Evolutionary conservation across 495 filamentous ascomycete genomes (phyloP).

Genomic region (Talaromyces ruber): DNA sequence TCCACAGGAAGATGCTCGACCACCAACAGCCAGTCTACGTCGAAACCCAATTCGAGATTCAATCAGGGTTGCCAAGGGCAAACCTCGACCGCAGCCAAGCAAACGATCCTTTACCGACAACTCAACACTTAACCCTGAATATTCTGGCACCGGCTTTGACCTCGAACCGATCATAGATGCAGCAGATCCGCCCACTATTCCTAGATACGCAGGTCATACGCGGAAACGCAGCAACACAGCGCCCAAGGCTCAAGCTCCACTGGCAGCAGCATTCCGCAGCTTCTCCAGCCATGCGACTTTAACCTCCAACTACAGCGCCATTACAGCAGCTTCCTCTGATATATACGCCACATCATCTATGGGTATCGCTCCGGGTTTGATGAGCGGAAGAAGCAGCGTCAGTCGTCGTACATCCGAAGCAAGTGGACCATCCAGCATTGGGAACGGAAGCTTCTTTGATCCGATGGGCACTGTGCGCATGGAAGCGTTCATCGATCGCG

Average conservation of each 20-base stretch:
- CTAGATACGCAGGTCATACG: slow-evolving; percentile 64
- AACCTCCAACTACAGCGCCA: slow-evolving; percentile 25
- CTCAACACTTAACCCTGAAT: slow-evolving; percentile 24
- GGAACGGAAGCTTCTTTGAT: slow-evolving; percentile 41
- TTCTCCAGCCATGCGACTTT: slow-evolving; percentile 57
- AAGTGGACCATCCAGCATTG: slow-evolving; percentile 22
- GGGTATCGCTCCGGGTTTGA: slow-evolving; percentile 13
- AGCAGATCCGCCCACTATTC: slow-evolving; percentile 75
- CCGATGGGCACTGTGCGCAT: slow-evolving; percentile 88
- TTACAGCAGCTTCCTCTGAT: slow-evolving; percentile 51
- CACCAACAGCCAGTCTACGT: slow-evolving; percentile 38
- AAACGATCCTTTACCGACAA: slow-evolving; percentile 30
- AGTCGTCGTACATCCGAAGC: slow-evolving; percentile 36
- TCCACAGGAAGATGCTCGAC: slow-evolving; percentile 39
- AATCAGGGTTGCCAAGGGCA: slow-evolving; percentile 80
- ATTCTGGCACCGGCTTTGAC: slow-evolving; percentile 17
- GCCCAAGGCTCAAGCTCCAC: slow-evolving; percentile 52
- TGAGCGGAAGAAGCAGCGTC: slow-evolving; percentile 33
- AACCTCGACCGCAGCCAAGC: slow-evolving; percentile 44
- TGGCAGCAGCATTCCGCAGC: slow-evolving; percentile 50
- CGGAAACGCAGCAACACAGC: slow-evolving; percentile 83
- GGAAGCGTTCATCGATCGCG: slow-evolving; percentile 71
- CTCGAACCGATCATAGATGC: slow-evolving; percentile 28
- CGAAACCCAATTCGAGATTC: slow-evolving; percentile 76
- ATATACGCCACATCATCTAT: slow-evolving; percentile 30